These are phyloP conservation scores for Holtermanniella nyarrowii DNA, from an alignment of 768 basidiomycete species.

Conservation along the genomic window DNA sequence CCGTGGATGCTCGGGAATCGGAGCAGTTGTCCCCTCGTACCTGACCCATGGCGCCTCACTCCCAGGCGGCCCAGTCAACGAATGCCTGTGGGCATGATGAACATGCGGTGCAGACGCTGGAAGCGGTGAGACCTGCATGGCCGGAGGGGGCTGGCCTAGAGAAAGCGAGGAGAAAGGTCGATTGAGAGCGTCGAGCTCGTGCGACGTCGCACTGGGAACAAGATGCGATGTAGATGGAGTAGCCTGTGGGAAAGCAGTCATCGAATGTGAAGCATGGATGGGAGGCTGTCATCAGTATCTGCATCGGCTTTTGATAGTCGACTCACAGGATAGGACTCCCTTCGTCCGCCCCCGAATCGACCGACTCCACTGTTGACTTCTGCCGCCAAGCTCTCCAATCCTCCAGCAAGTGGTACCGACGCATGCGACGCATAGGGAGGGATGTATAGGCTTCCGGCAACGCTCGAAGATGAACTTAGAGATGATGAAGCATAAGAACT, in stretches of 20 bases:
- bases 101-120: conserved; percentile 5
- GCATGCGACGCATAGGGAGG: conserved; percentile 18
- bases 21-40: background rate
- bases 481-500: conserved; percentile 10
- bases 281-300: background rate
- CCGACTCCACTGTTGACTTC: background rate
- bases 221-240: conserved; percentile 1
- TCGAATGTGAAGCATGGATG: conserved; percentile 2
- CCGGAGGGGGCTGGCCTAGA: conserved; percentile 11
- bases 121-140: conserved; percentile 11
- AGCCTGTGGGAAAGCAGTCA: background rate
- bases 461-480: conserved; percentile 22
- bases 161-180: conserved; percentile 29
- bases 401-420: background rate
- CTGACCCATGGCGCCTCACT: background rate
- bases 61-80: conserved; percentile 11
- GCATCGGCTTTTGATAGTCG: background rate
- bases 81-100: conserved; percentile 23
- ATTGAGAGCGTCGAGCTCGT: conserved; percentile 19
- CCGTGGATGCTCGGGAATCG: background rate
- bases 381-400: background rate
- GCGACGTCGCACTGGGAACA: background rate
- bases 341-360: background rate
- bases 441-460: conserved; percentile 35
- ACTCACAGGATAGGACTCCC: conserved; percentile 16